These are phyloP conservation scores for Deinandra increscens DNA, from an alignment of 129 eudicot genomes.

Conservation along the genomic window DNA sequence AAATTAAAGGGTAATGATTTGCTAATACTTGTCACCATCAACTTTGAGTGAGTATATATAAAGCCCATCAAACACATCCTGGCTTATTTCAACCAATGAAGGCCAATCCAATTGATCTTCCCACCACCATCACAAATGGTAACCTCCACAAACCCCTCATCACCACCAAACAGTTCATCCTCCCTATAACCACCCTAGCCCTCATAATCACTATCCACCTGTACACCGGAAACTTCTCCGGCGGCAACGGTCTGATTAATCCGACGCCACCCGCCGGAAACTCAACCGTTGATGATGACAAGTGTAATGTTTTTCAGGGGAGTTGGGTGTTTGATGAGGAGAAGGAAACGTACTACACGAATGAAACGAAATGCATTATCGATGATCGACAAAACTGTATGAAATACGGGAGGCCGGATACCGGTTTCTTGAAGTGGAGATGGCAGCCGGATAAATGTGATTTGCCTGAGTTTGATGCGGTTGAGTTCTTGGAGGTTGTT, in stretches of 20 bases:
- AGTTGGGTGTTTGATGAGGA: slow-evolving; percentile 52
- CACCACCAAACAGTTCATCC: slow-evolving; percentile 35
- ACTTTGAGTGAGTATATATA: slow-evolving; percentile 30
- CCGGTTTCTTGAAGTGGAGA: slow-evolving; percentile 56
- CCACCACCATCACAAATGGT: slow-evolving; percentile 26
- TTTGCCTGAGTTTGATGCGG: slow-evolving; percentile 56
- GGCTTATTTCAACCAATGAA: slow-evolving; percentile 41
- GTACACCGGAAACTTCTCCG: slow-evolving; percentile 24
- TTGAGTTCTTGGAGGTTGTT: slow-evolving; percentile 53
- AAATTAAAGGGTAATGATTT: slow-evolving; percentile 26
- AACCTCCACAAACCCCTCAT: slow-evolving; percentile 28
- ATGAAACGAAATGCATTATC: slow-evolving; percentile 43
- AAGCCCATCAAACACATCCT: slow-evolving; percentile 26
- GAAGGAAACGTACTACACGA: slow-evolving; percentile 48
- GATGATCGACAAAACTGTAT: slow-evolving; percentile 66
- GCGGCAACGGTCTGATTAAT: slow-evolving; percentile 3
- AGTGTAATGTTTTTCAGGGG: slow-evolving; percentile 50
- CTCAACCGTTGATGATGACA: slow-evolving; percentile 29
- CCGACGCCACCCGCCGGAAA: background rate
- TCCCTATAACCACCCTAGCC: slow-evolving; percentile 35
- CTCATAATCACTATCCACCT: slow-evolving; percentile 42
- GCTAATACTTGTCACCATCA: slow-evolving; percentile 43
- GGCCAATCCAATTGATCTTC: slow-evolving; percentile 45
- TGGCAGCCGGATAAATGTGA: slow-evolving; percentile 67
- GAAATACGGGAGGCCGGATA: slow-evolving; percentile 62